phyloP scores from a whole-genome alignment of 2,329 filamentous ascomycete species.

The Colletotrichum sp. region DNA sequence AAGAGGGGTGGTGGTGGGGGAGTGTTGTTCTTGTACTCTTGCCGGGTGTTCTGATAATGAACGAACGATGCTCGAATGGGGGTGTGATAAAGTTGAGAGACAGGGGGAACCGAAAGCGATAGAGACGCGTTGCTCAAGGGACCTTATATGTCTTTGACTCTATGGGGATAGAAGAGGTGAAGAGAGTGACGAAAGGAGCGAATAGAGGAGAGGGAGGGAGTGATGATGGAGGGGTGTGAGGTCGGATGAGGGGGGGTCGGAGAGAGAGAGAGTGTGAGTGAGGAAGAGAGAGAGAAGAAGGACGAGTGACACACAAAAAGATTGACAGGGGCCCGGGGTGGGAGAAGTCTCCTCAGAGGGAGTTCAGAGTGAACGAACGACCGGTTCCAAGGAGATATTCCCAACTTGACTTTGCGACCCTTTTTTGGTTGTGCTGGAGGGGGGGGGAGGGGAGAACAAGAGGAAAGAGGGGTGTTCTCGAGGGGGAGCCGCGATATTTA shows the following conservation, averaged over 20 bases:
- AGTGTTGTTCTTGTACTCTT: neutral
- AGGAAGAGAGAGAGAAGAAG: constrained; percentile 33
- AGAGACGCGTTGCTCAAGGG: constrained; percentile 12
- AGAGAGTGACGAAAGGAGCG: constrained; percentile 62
- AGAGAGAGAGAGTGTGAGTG: constrained; percentile 31
- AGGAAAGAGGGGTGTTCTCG: constrained; percentile 27
- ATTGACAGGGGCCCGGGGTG: constrained; percentile 61
- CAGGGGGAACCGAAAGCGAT: constrained; percentile 39
- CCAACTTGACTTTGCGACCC: constrained; percentile 63
- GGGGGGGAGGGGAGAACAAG: constrained; percentile 52
- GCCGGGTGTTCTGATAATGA: constrained; percentile 1
- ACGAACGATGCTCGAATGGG: constrained; percentile 24
- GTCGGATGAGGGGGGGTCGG: constrained; percentile 36
- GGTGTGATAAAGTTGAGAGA: constrained; percentile 30
- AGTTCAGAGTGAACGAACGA: constrained; percentile 47
- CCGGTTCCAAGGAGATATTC: constrained; percentile 51
- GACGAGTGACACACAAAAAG: constrained; percentile 45
- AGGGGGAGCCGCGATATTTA: constrained; percentile 34
- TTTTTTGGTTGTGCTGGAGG: constrained; percentile 55
- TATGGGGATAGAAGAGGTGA: constrained; percentile 28
- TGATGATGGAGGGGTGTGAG: constrained; percentile 33
- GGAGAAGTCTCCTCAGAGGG: constrained; percentile 46
- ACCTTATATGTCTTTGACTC: constrained; percentile 15
- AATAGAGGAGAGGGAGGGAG: constrained; percentile 25
- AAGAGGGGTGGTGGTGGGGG: neutral